Evolutionary conservation across 495 filamentous ascomycete genomes (phyloP), one percentile per base, ranked within the genome.

Genomic region (Penicillium paxilli): DNA sequence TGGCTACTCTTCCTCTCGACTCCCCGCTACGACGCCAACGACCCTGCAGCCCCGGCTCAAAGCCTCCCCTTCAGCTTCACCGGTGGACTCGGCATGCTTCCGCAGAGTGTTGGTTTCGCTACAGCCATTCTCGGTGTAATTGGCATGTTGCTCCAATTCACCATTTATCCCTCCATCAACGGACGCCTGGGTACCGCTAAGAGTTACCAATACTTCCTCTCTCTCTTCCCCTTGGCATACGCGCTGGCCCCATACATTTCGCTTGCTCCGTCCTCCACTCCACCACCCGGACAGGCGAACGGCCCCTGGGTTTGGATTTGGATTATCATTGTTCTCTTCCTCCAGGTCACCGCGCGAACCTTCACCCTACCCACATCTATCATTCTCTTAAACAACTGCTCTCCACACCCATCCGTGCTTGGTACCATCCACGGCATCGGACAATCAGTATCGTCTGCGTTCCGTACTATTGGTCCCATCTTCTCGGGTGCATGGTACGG

Each of bases 1-100:
- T 93, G 88, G 89, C 87, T 89, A 54, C 79, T 90, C 51, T 93
- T 92, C 77, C 85, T 96, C 52, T 90, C 87, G 1, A 89, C 90
- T 0, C 87, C 90, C 0, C 87, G 89, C 28, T 86, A 85, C 57
- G 79, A 88, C 54, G 54, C 73, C 11, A 69, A 72, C 32, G 66
- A 78, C 51, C 68, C 78, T 6, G 59, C 64, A 25, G 69, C 68
- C 42, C 74, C 76, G 5, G 63, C 63, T 9, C 79, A 71, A 19
- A 67, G 65, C 33, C 75, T 83, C 3, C 87, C 87, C 1, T 87
- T 95, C 65, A 64, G 74, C 56, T 94, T 94, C 74, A 92, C 88
- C 1, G 91, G 91, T 44, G 91, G 91, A 25, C 76, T 93, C 20
- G 90, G 87, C 28, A 80, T 94, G 52, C 81, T 87, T 10, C 88